phyloP scores from a whole-genome alignment of 495 filamentous ascomycete genomes.

The Pseudomonodictys pantanalensis region DNA sequence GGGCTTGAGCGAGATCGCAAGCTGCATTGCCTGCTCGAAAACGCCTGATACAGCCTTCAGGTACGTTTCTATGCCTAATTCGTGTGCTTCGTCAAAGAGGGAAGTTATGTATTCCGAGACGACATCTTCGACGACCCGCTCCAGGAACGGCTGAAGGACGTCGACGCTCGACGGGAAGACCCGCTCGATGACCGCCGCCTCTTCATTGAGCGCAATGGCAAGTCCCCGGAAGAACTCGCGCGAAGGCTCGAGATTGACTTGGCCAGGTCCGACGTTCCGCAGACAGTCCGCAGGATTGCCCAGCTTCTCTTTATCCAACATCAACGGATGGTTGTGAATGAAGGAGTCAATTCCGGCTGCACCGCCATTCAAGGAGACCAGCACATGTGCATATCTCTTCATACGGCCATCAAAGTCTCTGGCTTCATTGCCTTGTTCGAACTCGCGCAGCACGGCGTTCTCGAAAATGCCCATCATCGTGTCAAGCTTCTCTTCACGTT shows the following conservation, averaged over 20 bases:
- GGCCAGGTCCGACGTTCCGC: slow-evolving; percentile 52
- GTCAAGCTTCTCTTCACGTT: slow-evolving; percentile 66
- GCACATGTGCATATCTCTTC: slow-evolving; percentile 82
- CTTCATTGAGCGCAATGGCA: slow-evolving; percentile 72
- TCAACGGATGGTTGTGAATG: slow-evolving; percentile 80
- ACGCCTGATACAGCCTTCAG: slow-evolving; percentile 81
- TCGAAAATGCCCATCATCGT: slow-evolving; percentile 83
- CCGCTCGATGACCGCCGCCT: slow-evolving; percentile 75
- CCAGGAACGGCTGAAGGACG: slow-evolving; percentile 72
- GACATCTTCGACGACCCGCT: slow-evolving; percentile 79
- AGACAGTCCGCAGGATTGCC: slow-evolving; percentile 82
- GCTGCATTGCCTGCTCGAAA: slow-evolving; percentile 77
- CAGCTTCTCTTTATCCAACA: slow-evolving; percentile 66
- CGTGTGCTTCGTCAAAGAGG: slow-evolving; percentile 86
- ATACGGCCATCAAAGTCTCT: slow-evolving; percentile 86
- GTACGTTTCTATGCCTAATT: slow-evolving; percentile 70
- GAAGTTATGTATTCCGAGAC: slow-evolving; percentile 82
- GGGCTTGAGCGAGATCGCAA: slow-evolving; percentile 64
- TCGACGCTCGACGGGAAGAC: slow-evolving; percentile 77
- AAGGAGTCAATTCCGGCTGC: slow-evolving; percentile 75
- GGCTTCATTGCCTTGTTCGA: slow-evolving; percentile 83
- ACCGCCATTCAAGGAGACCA: slow-evolving; percentile 79
- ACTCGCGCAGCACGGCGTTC: slow-evolving; percentile 83
- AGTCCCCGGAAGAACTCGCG: slow-evolving; percentile 76
- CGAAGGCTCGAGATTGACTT: slow-evolving; percentile 72